Evolutionary conservation across 768 basidiomycete genomes (phyloP).

Genomic region (Leucocoprinus leucothites): DNA sequence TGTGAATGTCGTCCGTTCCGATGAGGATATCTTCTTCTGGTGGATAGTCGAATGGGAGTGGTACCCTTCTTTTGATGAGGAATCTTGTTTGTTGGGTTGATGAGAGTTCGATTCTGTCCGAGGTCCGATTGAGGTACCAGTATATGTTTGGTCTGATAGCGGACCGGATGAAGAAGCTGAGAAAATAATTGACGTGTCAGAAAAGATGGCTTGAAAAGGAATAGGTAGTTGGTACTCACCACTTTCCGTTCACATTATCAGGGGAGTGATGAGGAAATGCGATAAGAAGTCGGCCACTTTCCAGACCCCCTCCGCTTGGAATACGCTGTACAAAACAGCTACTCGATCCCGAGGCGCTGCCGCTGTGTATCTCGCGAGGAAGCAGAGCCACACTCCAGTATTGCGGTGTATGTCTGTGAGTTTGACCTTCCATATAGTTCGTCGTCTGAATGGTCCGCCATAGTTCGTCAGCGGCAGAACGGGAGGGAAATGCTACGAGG

Average conservation of each 20-base stretch:
- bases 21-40: neutral
- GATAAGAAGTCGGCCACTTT: neutral
- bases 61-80: neutral
- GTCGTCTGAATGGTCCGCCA: neutral
- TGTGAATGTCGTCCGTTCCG: neutral
- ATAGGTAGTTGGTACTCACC: neutral
- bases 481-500: neutral
- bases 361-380: neutral
- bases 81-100: constrained; percentile 1
- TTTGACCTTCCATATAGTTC: neutral
- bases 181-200: neutral
- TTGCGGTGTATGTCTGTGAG: neutral
- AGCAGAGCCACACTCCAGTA: neutral
- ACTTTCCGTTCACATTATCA: constrained; percentile 3
- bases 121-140: neutral
- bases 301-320: no score
- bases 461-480: neutral
- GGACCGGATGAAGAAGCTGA: constrained; percentile 6
- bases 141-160: neutral
- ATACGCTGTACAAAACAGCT: neutral
- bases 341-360: neutral
- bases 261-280: neutral
- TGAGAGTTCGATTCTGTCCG: neutral
- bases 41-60: neutral
- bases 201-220: neutral